phyloP scores from a whole-genome alignment of 176 grass and related monocot species.

The Bolboschoenus planiculmis region DNA sequence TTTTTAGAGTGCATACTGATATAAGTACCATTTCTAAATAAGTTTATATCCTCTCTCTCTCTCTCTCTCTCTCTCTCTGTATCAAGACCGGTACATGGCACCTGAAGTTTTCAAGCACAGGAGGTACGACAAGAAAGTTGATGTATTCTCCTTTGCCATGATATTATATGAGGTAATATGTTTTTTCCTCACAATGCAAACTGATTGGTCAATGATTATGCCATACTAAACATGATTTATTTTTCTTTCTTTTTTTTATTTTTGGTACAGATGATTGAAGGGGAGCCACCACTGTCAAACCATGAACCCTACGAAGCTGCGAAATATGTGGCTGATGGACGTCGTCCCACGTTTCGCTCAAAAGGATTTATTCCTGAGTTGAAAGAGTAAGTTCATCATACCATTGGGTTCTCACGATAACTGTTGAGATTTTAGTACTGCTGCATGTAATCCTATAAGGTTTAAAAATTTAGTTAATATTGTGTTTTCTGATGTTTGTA shows the following conservation, averaged over 20 bases:
- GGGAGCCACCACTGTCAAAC: constrained; percentile 71
- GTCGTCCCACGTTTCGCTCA: constrained; percentile 58
- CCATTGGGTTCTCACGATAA: neutral
- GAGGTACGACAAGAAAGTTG: constrained; percentile 99
- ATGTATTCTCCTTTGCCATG: constrained; percentile 99
- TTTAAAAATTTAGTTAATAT: neutral
- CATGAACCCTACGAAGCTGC: constrained; percentile 94
- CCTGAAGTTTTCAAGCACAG: constrained; percentile 99
- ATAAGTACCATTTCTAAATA: neutral
- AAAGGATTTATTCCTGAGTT: constrained; percentile 66
- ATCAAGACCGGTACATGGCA: constrained; percentile 91
- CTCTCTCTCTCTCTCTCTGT: neutral
- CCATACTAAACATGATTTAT: neutral
- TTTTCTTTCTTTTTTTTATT: neutral
- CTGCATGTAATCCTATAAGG: neutral
- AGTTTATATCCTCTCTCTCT: neutral
- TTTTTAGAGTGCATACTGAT: neutral
- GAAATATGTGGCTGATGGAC: constrained; percentile 77
- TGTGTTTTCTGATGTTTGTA: neutral
- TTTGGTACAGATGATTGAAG: constrained; percentile 81
- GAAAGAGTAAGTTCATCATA: constrained; percentile 58
- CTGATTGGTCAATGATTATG: neutral
- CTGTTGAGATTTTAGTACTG: neutral
- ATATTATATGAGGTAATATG: constrained; percentile 87
- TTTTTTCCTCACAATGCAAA: neutral